phyloP scores from a whole-genome alignment of 805 yeast genomes.

The Saccharomycopsis sp. region DNA sequence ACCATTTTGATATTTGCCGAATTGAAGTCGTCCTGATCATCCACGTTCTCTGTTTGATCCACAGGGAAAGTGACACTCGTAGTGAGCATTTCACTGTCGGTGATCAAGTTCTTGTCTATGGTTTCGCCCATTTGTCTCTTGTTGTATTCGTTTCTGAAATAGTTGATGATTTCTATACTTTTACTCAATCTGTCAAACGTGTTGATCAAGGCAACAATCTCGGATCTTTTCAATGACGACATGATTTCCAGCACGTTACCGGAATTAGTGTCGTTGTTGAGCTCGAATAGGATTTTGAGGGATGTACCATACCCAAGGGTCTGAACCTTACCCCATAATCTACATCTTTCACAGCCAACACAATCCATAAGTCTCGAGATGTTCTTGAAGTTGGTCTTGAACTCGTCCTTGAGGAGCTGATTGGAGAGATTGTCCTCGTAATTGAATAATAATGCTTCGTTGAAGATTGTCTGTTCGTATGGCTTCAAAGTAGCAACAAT shows the following conservation, averaged over 20 bases:
- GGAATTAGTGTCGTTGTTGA: constrained; percentile 44
- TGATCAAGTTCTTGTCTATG: neutral
- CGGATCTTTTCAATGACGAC: constrained; percentile 55
- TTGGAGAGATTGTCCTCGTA: constrained; percentile 35
- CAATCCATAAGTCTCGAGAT: constrained; percentile 95
- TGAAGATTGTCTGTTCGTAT: constrained; percentile 33
- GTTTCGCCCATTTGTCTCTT: neutral
- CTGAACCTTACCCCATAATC: constrained; percentile 97
- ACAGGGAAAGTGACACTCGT: neutral
- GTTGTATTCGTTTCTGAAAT: constrained; percentile 35
- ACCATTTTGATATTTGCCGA: constrained; percentile 9
- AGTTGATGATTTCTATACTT: constrained; percentile 66
- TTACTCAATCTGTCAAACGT: constrained; percentile 90
- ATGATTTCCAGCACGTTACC: constrained; percentile 44
- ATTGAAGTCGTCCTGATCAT: neutral
- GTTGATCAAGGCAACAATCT: constrained; percentile 83
- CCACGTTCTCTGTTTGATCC: neutral
- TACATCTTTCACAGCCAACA: constrained; percentile 96
- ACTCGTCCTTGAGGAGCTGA: constrained; percentile 68
- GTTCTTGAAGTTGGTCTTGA: constrained; percentile 77
- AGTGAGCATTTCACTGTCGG: neutral
- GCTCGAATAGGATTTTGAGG: constrained; percentile 79
- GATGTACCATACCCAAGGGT: constrained; percentile 98
- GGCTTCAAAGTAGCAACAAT: constrained; percentile 33
- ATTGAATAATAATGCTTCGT: constrained; percentile 45